Evolutionary conservation across 768 basidiomycete genomes (phyloP), one percentile per base, ranked within the genome.

Genomic region (Sistotremastrum suecicum): DNA sequence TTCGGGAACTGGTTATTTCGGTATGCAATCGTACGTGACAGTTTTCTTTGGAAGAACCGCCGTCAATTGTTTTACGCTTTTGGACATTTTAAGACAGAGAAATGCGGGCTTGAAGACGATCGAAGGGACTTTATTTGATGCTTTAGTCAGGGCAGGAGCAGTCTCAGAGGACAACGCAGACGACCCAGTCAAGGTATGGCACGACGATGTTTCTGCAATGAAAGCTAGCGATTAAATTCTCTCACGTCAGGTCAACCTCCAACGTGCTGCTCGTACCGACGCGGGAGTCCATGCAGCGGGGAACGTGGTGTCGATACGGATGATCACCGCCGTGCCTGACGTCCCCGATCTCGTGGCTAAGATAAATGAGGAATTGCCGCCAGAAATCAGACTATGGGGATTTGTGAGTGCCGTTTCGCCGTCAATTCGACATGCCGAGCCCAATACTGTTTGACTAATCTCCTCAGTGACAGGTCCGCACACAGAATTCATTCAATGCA

Each of bases 221-320:
- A 37, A 47, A 9, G 29, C 37, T 12, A 9, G 37, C n/a, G 33
- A 12, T 39, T 34, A 37, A 20, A 34, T 6, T 45, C 20, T 29
- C 37, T 11, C 5, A 42, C n/a, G 3, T 33, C 55, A 92, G 87
- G 86, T 94, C 43, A 73, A 69, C 41, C 74, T 98, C 8, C 79
- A 76, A 20, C 77, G 95, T 32, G 89, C 94, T 5, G 95, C 95
- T 12, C 72, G 95, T 6, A 99, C 95, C 1, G 95, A 99, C 60
- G 87, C 92, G 2, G 95, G 95, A 29, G 95, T 99, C 5, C 92
- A 95, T 58, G 95, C 95, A 8, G 91, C 91, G 28, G 86, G 92
- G 7, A 99, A 99, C 59, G 66, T 92, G 31, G 84, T 98, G 2
- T 83, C 87, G 29, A 70, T 95, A 56, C 95, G 95, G 62, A 73